Evolutionary conservation across 2,329 filamentous ascomycete genomes (phyloP).

Genomic region (Fusarium camptoceras): DNA sequence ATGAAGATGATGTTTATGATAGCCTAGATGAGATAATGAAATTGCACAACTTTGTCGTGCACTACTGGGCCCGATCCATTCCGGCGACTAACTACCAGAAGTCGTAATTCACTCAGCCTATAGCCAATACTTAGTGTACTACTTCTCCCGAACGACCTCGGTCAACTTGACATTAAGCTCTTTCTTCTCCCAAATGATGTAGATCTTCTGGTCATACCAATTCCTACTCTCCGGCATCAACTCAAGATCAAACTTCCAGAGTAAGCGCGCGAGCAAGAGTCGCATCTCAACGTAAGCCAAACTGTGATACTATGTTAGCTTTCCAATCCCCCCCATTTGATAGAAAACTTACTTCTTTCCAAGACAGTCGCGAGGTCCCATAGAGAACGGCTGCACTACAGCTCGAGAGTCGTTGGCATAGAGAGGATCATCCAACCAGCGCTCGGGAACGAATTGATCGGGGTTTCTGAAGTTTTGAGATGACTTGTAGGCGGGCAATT

Average conservation of each 20-base stretch:
- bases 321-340: rapidly evolving
- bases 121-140: background rate
- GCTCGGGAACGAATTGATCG: background rate
- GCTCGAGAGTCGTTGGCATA: background rate
- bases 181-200: background rate
- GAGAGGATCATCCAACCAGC: conserved; percentile 1
- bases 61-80: background rate
- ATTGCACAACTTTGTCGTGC: no score
- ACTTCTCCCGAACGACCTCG: background rate
- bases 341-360: conserved; percentile 3
- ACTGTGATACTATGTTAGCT: background rate
- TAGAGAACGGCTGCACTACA: background rate
- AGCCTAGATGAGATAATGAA: background rate
- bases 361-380: conserved; percentile 7
- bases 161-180: background rate
- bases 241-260: conserved; percentile 19
- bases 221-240: background rate
- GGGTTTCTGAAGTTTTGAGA: conserved; percentile 5
- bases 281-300: conserved; percentile 17
- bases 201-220: conserved; percentile 5
- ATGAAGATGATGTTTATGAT: background rate
- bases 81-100: no score
- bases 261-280: conserved; percentile 1
- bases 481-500: background rate
- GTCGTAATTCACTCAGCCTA: no score